Conservation (phyloP, 345 rosid genomes). For the Citropsis articulata region DNA sequence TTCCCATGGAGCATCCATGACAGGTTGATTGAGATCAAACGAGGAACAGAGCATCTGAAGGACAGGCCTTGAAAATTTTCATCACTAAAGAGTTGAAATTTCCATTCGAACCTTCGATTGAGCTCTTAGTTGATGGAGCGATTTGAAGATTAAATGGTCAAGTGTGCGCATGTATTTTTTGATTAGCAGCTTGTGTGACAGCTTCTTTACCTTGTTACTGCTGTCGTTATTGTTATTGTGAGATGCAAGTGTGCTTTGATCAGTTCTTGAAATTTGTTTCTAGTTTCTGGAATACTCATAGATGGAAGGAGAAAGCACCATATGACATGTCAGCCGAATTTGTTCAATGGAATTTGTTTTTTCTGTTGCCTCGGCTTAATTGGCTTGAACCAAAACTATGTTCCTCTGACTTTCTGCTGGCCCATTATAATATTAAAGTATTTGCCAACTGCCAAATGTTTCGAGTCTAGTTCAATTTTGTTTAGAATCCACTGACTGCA, state of each 20-base stretch:
- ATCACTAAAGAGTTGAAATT: neutral
- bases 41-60: neutral
- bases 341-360: neutral
- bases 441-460: too few relatives aligned
- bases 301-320: neutral
- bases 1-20: constrained; percentile 48
- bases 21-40: constrained; percentile 30
- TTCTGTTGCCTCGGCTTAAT: too few relatives aligned
- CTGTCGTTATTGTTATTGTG: neutral
- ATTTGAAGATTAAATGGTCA: neutral
- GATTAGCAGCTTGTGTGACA: neutral
- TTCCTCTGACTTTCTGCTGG: neutral
- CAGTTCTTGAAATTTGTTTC: neutral
- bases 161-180: too few relatives aligned
- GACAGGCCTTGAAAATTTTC: neutral
- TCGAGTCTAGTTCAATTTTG: neutral
- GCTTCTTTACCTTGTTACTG: neutral
- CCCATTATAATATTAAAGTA: too few relatives aligned
- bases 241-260: neutral
- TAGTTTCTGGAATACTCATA: neutral
- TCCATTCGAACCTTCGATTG: neutral
- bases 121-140: neutral
- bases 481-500: neutral
- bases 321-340: neutral
- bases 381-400: neutral